Evolutionary conservation across 2,329 filamentous ascomycete genomes (phyloP), one percentile per base, ranked within the genome.

Genomic region (Pseudogymnoascus sp.): DNA sequence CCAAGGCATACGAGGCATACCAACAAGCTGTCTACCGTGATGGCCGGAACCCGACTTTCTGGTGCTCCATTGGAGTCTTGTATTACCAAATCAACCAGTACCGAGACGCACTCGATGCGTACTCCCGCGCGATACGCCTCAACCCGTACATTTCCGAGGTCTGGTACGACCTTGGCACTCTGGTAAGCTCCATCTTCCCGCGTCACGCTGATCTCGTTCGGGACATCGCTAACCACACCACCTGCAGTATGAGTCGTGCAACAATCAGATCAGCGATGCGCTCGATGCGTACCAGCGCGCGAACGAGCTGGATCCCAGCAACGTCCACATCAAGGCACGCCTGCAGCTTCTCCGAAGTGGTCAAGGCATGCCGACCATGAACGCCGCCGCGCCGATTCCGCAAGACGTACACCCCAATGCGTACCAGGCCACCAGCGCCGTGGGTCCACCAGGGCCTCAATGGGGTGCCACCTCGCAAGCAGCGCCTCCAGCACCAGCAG

Each of bases 51-150:
- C 95, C 95, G 16, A 97, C 95, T 1, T 99, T 97, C 80, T 99
- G 95, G 95, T 97, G 95, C 80, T 97, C 93, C 8, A 99, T 99
- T 73, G 95, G 95, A 74, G 95, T 99, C 14, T 83, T 99, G 65
- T 99, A 99, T 76, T 99, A 97, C 78, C 95, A 97, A 78, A 99
- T 99, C 80, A 99, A 97, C 77, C 95, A 99, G 79, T 99, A 99
- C 78, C 88, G 95, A 64, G 95, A 99, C 80, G 95, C 95, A 2
- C 84, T 99, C 62, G 95, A 99, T 79, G 95, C 95, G 40, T 99
- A 97, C 77, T 97, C 93, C 66, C 90, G 95, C 65, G 95, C 95
- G 56, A 99, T 97, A 71, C 89, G 95, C 63, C 78, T 99, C 70
- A 99, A 97, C 74, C 95, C 95, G 4, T 97, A 96, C 80, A 97